Conservation (phyloP, 2,329 filamentous ascomycete species). For the Aspergillus sp. region DNA sequence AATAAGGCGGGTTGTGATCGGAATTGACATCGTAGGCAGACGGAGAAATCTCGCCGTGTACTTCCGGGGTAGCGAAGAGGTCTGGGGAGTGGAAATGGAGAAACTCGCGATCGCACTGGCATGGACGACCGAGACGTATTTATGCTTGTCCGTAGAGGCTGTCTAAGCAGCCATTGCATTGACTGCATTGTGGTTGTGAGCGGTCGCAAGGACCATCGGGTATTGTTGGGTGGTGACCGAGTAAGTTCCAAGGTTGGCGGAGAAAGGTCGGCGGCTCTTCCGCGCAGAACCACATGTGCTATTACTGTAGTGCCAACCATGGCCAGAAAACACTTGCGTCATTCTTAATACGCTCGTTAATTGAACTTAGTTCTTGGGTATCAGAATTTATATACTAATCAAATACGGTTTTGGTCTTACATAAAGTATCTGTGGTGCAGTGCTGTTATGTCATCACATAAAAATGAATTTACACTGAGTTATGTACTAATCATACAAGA, state of each 20-base stretch:
- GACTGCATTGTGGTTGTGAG: conserved; percentile 38
- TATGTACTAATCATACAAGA: background rate
- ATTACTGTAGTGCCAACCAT: no score
- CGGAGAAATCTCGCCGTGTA: conserved; percentile 34
- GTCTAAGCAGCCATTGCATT: conserved; percentile 40
- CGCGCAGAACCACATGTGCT: background rate
- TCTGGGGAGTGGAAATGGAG: conserved; percentile 21
- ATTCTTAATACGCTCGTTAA: no score
- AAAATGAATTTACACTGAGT: background rate
- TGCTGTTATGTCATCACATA: background rate
- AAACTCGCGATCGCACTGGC: conserved; percentile 23
- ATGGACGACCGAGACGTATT: conserved; percentile 24
- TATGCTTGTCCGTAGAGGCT: conserved; percentile 34
- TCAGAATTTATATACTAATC: background rate
- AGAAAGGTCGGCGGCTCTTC: conserved; percentile 6
- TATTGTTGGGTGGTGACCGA: conserved; percentile 7
- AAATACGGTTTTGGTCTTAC: no score
- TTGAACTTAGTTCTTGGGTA: no score
- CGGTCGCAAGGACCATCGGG: conserved; percentile 22
- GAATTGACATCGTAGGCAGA: conserved; percentile 46
- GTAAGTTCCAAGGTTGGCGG: conserved; percentile 10
- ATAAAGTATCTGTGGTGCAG: background rate
- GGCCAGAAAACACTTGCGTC: no score
- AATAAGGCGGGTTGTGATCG: conserved; percentile 32
- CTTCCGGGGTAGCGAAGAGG: conserved; percentile 21